Percentiles rank a stretch among this genome's conserved stretches.
These are phyloP conservation scores for Tricholoma bakamatsutake DNA, from an alignment of 768 basidiomycete species.

Conservation along the genomic window DNA sequence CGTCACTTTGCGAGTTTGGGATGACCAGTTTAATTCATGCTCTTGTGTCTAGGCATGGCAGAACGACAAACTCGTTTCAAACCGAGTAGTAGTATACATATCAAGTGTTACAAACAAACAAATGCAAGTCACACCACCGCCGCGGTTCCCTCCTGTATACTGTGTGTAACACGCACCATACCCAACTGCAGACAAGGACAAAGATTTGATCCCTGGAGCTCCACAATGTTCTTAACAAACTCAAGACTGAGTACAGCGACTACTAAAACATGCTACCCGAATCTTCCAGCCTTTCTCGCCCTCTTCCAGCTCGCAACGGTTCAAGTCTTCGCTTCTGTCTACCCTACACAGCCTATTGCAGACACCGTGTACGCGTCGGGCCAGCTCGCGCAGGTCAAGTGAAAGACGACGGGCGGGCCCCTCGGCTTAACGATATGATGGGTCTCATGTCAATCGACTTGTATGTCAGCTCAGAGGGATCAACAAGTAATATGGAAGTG, in stretches of 20 bases:
- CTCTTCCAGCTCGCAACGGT: neutral
- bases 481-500: conserved; percentile 27
- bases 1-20: no score
- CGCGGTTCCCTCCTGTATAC: no score
- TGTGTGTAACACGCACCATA: no score
- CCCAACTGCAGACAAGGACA: no score
- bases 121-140: no score
- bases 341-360: conserved; percentile 44
- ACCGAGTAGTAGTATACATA: no score
- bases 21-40: no score
- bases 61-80: no score
- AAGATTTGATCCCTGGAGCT: neutral
- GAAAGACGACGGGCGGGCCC: conserved; percentile 40
- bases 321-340: conserved; percentile 26
- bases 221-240: neutral
- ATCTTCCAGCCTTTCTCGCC: neutral
- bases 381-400: conserved; percentile 34
- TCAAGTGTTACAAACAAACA: no score
- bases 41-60: no score
- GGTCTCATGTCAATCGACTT: conserved; percentile 41
- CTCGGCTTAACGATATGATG: conserved; percentile 39
- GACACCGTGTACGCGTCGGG: conserved; percentile 41
- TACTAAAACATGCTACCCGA: neutral
- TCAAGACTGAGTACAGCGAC: neutral
- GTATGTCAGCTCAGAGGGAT: conserved; percentile 26